Conservation (phyloP, 257 asterid species). For the Cruciata laevipes region DNA sequence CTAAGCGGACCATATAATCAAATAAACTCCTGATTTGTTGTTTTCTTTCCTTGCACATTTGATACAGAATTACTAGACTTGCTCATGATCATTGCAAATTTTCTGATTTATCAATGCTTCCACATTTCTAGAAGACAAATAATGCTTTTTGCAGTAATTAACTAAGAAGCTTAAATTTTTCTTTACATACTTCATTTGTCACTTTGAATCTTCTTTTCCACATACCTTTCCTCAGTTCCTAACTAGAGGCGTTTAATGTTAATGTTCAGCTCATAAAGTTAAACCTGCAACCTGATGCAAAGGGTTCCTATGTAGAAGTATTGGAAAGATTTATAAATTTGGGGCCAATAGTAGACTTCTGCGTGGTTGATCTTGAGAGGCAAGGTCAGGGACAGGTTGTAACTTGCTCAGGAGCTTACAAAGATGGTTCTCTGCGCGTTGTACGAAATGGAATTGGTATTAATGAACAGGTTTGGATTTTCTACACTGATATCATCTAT, state of each 20-base stretch:
- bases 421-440: constrained; percentile 87
- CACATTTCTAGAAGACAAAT: background rate
- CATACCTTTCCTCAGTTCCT: background rate
- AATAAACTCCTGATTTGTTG: too few species aligned
- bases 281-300: constrained; percentile 75
- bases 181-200: background rate
- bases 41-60: too few species aligned
- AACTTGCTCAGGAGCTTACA: constrained; percentile 94
- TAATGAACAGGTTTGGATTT: constrained; percentile 64
- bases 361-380: constrained; percentile 90
- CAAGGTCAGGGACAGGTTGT: constrained; percentile 99
- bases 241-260: constrained; percentile 13
- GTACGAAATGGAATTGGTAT: constrained; percentile 94
- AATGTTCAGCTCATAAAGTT: constrained; percentile 66
- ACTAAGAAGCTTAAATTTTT: background rate
- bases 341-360: constrained; percentile 94
- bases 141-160: too few species aligned
- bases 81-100: background rate
- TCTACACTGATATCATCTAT: constrained; percentile 7
- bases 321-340: constrained; percentile 80
- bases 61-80: background rate
- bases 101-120: background rate
- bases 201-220: background rate
- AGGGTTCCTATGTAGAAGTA: constrained; percentile 87
- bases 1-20: too few species aligned